Evolutionary conservation across 1,284 basidiomycete genomes (phyloP).

Genomic region (Golubevia sp.): DNA sequence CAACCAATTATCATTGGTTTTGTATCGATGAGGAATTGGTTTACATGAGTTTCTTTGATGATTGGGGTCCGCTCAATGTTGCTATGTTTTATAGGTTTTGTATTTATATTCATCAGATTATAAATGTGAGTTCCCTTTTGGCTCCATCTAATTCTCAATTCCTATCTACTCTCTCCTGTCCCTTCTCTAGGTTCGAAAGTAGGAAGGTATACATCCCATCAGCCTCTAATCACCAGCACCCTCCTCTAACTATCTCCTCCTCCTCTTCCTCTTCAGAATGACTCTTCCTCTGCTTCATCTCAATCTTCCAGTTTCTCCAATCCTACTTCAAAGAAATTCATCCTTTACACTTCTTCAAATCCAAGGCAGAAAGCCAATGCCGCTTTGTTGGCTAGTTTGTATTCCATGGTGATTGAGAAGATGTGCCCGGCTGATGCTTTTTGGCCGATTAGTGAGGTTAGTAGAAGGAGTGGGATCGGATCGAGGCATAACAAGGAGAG

Average conservation of each 20-base stretch:
- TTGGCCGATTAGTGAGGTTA: constrained; percentile 67
- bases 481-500: too few relatives aligned
- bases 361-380: constrained; percentile 90
- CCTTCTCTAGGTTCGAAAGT: background rate
- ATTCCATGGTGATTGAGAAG: constrained; percentile 85
- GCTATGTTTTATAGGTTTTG: constrained; percentile 73
- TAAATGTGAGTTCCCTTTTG: constrained; percentile 69
- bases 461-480: too few relatives aligned
- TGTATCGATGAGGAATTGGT: constrained; percentile 87
- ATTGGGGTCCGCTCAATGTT: constrained; percentile 71
- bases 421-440: constrained; percentile 94
- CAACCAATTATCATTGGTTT: constrained; percentile 6
- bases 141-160: constrained; percentile 29
- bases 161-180: constrained; percentile 1
- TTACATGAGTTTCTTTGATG: constrained; percentile 79
- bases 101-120: constrained; percentile 83
- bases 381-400: constrained; percentile 86
- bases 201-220: background rate
- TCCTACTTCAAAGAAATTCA: constrained; percentile 72
- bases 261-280: too few relatives aligned
- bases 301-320: constrained; percentile 70
- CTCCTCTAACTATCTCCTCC: too few relatives aligned
- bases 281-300: constrained; percentile 32
- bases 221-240: too few relatives aligned
- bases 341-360: constrained; percentile 85